These are phyloP conservation scores for Metschnikowia proteae DNA, from an alignment of 805 yeast species.

Conservation along the genomic window DNA sequence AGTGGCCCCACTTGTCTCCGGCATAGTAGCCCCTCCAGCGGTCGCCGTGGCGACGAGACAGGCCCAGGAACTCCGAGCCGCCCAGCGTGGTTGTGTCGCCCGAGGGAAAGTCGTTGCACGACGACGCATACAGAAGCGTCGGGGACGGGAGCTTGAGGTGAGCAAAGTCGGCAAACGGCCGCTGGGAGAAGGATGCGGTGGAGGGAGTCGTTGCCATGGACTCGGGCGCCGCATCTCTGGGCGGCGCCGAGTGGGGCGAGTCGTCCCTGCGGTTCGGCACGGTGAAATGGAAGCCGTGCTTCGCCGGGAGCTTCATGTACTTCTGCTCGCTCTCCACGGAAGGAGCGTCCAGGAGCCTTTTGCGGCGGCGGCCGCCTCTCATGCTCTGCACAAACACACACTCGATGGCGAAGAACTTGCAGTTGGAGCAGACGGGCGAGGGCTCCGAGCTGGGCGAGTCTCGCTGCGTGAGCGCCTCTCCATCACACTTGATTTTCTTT, in stretches of 20 bases:
- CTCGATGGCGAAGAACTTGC: constrained; percentile 40
- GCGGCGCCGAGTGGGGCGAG: not conserved
- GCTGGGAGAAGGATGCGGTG: not conserved
- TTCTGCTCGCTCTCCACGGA: not conserved
- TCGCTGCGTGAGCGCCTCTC: constrained; percentile 33
- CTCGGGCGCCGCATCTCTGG: not conserved
- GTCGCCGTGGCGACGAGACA: constrained; percentile 1
- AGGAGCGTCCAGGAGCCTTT: constrained; percentile 10
- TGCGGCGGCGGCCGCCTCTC: constrained; percentile 54
- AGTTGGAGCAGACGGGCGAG: constrained; percentile 44
- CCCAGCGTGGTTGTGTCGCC: constrained; percentile 3
- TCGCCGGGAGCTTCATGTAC: not conserved
- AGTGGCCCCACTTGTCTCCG: not conserved
- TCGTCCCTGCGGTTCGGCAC: too few species aligned
- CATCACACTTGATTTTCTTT: constrained; percentile 64
- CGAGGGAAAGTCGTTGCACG: constrained; percentile 4
- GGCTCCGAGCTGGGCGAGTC: not conserved
- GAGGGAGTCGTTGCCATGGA: not conserved
- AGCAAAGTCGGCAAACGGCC: constrained; percentile 1
- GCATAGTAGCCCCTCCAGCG: not conserved
- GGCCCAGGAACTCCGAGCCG: constrained; percentile 2
- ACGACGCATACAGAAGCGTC: constrained; percentile 12
- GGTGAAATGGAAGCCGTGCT: not conserved
- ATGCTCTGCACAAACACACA: constrained; percentile 56
- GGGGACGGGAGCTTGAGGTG: constrained; percentile 12